Base-by-base conservation (phyloP, 2,329 filamentous ascomycete species). In the Colletotrichum phormii region DNA sequence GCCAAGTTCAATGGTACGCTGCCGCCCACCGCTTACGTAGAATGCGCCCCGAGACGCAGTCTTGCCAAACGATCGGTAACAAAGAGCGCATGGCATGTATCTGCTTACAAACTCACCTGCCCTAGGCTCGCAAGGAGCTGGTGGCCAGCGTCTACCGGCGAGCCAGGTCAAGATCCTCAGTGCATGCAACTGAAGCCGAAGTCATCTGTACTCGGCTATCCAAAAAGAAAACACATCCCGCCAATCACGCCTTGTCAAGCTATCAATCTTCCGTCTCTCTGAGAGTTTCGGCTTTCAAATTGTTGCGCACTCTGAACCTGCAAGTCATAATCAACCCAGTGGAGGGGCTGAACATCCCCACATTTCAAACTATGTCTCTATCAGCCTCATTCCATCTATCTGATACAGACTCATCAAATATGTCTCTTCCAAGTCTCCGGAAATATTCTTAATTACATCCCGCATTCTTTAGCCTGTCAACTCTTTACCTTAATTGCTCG, bases 131-230 rank as follows among this genome's bases (percentile, higher is more conserved):
- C 55, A 54, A 71, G 29, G 18, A 15, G 42, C 53, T 49, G 31
- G 29, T 11, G 9, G 53, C n/a, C 18, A n/a, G 18, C 18, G 18
- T 33, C 37, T 26, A 6, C 11, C n/a, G 49, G 61, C 18, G 7
- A 31, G 22, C 29, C 24, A 18, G 22, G 29, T n/a, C 57, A 62
- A 58, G 49, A 31, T 58, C 29, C 58, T n/a, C 42, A 9, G 18
- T 29, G n/a, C 58, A 49, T 64, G 69, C 69, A 68, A 67, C 24
- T 72, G 37, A 68, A 68, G 53, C 64, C 53, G 64, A 54, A 49
- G 15, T 26, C 59, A 63, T 65, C 58, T 51, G 13, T 29, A 53
- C 64, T 31, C 24, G 18, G 5, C 33, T 26, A 59, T 37, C 31
- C 49, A 31, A 13, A 13, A n/a, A 22, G 18, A 6, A 42, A 49